Conservation (phyloP, 2,329 filamentous ascomycete species). For the Ceratocystis harringtonii region DNA sequence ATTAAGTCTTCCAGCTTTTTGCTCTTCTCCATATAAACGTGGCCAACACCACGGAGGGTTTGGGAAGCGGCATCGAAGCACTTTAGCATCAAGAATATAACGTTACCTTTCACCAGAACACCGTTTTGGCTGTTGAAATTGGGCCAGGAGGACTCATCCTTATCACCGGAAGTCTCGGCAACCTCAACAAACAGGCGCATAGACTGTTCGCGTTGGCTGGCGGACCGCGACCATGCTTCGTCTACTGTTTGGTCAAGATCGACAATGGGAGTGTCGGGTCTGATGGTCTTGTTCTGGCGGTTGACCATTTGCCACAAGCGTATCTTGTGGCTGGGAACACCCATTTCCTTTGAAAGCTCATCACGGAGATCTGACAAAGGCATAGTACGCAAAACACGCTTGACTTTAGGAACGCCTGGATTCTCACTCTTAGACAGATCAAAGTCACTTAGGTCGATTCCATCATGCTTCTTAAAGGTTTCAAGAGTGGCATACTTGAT, state of each 20-base stretch:
- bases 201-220: slow-evolving; percentile 49
- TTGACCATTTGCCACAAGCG: slow-evolving; percentile 97
- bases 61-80: slow-evolving; percentile 72
- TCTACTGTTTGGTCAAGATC: slow-evolving; percentile 65
- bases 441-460: slow-evolving; percentile 65
- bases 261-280: slow-evolving; percentile 74
- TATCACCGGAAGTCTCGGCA: slow-evolving; percentile 46
- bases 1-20: slow-evolving; percentile 79
- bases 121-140: slow-evolving; percentile 43
- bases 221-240: slow-evolving; percentile 42
- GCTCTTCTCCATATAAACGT: slow-evolving; percentile 75
- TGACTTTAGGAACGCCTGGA: slow-evolving; percentile 52
- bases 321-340: slow-evolving; percentile 51
- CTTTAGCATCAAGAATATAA: slow-evolving; percentile 79
- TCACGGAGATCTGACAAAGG: slow-evolving; percentile 61
- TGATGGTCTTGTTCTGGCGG: slow-evolving; percentile 88
- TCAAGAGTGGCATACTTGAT: slow-evolving; percentile 68
- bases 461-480: slow-evolving; percentile 66
- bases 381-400: slow-evolving; percentile 60
- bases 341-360: slow-evolving; percentile 55
- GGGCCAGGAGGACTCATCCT: slow-evolving; percentile 60
- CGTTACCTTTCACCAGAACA: slow-evolving; percentile 42
- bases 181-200: slow-evolving; percentile 82
- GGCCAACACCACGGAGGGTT: slow-evolving; percentile 58
- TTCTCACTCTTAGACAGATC: slow-evolving; percentile 26